phyloP scores from a whole-genome alignment of 805 yeast species.

The Saccharomycopsis sp. region DNA sequence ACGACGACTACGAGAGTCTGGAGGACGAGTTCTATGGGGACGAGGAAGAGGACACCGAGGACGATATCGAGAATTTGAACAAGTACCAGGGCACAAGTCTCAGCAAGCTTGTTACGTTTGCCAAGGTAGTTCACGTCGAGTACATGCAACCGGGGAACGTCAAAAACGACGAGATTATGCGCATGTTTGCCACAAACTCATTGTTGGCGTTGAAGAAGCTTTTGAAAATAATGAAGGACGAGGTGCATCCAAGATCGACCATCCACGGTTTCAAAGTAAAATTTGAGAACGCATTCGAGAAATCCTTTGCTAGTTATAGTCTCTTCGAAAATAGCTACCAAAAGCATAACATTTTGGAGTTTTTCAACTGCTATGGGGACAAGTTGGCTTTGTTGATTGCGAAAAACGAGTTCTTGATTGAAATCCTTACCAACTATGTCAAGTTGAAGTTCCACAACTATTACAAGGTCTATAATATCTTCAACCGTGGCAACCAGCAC shows the following conservation, averaged over 20 bases:
- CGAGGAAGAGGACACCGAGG: not conserved
- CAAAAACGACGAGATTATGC: not conserved
- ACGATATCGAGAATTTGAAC: not conserved
- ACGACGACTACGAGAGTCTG: not conserved
- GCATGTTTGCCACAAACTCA: conserved; percentile 8
- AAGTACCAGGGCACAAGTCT: conserved; percentile 11
- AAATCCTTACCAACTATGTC: conserved; percentile 5
- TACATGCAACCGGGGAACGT: not conserved
- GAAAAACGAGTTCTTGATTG: conserved; percentile 15
- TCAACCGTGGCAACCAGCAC: not conserved
- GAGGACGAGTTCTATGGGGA: not conserved
- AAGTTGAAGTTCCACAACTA: conserved; percentile 14
- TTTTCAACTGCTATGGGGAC: conserved; percentile 16
- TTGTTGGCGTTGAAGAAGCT: conserved; percentile 3
- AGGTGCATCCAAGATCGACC: not conserved
- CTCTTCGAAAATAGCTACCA: not conserved
- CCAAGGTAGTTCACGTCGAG: not conserved
- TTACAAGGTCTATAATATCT: conserved; percentile 4
- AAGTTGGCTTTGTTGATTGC: not conserved
- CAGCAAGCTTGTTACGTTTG: conserved; percentile 14
- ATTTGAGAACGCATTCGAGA: conserved; percentile 13
- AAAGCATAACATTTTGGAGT: conserved; percentile 5
- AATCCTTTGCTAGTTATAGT: conserved; percentile 3
- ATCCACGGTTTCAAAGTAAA: not conserved
- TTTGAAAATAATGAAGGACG: conserved; percentile 6